A percentile compares a stretch with the other conserved stretches of the same genome.
These are phyloP conservation scores for Dioscorea cayenensis DNA, from an alignment of 116 monocot species.

Conservation along the genomic window DNA sequence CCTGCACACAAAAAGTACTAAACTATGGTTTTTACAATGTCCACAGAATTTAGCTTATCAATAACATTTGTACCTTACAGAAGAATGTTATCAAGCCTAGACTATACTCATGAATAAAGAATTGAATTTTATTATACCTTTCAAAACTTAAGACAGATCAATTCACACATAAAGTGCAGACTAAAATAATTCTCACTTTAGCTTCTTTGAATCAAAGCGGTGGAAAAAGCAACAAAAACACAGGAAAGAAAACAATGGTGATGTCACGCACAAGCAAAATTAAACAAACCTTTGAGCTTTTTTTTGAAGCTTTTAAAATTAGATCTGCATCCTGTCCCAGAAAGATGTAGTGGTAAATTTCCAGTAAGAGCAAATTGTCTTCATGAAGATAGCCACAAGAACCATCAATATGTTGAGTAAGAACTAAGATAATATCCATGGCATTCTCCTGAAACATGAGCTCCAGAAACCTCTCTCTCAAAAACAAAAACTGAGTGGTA, in stretches of 20 bases:
- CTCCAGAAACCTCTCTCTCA: constrained; percentile 74
- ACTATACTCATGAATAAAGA: too few species aligned
- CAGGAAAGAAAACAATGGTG: neutral
- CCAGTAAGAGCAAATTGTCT: constrained; percentile 76
- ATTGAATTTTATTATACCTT: too few species aligned
- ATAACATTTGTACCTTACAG: neutral
- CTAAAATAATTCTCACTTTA: too few species aligned
- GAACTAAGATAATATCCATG: constrained; percentile 77
- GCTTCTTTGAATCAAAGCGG: neutral
- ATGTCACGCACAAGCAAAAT: neutral
- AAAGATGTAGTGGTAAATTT: constrained; percentile 72
- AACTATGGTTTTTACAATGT: neutral
- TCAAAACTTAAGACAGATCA: too few species aligned
- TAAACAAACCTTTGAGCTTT: constrained; percentile 44
- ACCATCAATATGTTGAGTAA: constrained; percentile 72
- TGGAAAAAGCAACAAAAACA: neutral
- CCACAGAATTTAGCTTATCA: neutral
- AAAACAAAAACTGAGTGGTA: constrained; percentile 43
- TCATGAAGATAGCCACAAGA: constrained; percentile 55
- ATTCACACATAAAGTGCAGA: too few species aligned
- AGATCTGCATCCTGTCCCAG: constrained; percentile 65
- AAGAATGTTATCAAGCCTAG: neutral
- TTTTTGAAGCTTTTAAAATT: constrained; percentile 40
- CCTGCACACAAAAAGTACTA: constrained; percentile 34
- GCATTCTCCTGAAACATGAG: constrained; percentile 87